These are phyloP conservation scores for Puccinia coronata DNA, from an alignment of 1,284 basidiomycete genomes.

Conservation along the genomic window DNA sequence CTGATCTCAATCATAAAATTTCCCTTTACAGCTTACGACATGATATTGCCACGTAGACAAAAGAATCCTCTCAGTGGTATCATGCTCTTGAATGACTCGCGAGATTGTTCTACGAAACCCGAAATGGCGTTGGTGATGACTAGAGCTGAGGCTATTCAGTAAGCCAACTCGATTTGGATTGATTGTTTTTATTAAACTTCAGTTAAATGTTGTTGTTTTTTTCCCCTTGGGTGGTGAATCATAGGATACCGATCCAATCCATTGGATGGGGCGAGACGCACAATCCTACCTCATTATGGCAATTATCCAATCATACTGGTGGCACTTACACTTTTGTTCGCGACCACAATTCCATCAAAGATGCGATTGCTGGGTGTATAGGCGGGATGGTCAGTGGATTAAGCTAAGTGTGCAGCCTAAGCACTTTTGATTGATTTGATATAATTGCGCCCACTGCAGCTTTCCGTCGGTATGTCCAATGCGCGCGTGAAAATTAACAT, in stretches of 20 bases:
- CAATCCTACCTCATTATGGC: constrained; percentile 96
- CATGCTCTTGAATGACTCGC: constrained; percentile 85
- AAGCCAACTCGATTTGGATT: constrained; percentile 44
- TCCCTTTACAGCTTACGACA: constrained; percentile 77
- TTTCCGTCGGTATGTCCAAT: constrained; percentile 81
- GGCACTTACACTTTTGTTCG: constrained; percentile 97
- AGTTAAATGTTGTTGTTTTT: background rate
- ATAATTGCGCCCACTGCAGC: constrained; percentile 55
- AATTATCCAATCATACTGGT: constrained; percentile 93
- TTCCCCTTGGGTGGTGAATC: background rate
- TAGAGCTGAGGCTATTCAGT: constrained; percentile 88
- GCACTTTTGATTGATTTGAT: background rate
- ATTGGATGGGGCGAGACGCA: constrained; percentile 95
- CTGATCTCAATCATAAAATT: background rate
- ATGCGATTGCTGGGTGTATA: constrained; percentile 83
- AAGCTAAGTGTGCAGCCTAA: background rate
- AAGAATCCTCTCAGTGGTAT: constrained; percentile 87
- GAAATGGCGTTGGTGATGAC: constrained; percentile 97
- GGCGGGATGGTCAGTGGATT: constrained; percentile 69
- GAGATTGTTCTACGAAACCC: constrained; percentile 86
- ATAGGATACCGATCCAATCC: constrained; percentile 82
- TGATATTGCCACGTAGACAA: constrained; percentile 85
- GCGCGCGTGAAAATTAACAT: constrained; percentile 91
- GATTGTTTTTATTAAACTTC: background rate
- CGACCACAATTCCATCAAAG: constrained; percentile 89